A percentile compares a stretch with the other conserved stretches of the same genome.
Evolutionary conservation across 176 grass and related monocot genomes (phyloP).

Genomic region (Canna indica): DNA sequence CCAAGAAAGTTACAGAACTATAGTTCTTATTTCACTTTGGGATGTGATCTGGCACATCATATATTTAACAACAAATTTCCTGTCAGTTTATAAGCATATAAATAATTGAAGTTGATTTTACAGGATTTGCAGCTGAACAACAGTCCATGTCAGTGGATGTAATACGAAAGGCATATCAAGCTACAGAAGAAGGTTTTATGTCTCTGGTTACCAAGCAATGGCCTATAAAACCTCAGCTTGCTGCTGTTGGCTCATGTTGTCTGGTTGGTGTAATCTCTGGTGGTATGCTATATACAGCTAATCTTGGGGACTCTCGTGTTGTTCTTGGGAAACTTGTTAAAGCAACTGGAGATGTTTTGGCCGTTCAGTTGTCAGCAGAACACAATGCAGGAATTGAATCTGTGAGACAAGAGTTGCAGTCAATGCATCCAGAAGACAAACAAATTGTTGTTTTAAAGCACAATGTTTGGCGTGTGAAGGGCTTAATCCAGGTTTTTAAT

Average conservation of each 20-base stretch:
- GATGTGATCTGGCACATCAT: background rate
- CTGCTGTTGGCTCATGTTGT: conserved; percentile 27
- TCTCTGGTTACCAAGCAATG: conserved; percentile 26
- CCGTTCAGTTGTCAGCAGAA: conserved; percentile 21
- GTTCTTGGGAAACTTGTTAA: conserved; percentile 25
- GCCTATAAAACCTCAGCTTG: conserved; percentile 23
- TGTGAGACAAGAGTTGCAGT: conserved; percentile 23
- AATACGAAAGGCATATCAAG: conserved; percentile 21
- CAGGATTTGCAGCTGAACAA: conserved; percentile 27
- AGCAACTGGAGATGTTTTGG: conserved; percentile 26
- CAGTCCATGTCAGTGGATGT: conserved; percentile 22
- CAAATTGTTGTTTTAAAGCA: conserved; percentile 25
- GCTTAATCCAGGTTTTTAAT: conserved; percentile 23
- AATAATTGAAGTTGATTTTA: background rate
- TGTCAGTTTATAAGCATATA: background rate
- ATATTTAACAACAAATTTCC: background rate
- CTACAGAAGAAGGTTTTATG: conserved; percentile 24
- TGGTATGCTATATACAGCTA: conserved; percentile 21
- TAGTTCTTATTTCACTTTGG: background rate
- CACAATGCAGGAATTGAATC: conserved; percentile 27
- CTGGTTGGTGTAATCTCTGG: conserved; percentile 22
- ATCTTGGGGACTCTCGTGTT: conserved; percentile 27
- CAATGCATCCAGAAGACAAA: conserved; percentile 21
- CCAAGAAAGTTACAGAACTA: background rate
- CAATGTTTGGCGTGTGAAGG: conserved; percentile 34